A percentile compares a stretch with the other conserved stretches of the same genome.
Conservation (phyloP, 306 rosid genomes). For the Castanea crenata region DNA sequence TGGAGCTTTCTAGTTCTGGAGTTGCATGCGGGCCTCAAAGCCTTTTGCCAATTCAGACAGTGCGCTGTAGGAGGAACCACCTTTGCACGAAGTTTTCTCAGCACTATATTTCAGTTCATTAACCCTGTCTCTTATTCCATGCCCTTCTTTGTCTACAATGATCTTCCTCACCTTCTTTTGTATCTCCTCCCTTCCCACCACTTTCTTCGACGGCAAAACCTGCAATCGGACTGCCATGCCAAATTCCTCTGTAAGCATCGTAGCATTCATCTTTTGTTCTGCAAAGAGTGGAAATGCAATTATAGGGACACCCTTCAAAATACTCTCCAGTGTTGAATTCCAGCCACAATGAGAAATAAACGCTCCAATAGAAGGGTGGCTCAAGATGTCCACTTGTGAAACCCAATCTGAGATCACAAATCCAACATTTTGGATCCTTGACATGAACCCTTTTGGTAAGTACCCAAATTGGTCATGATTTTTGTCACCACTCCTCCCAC, state of each 20-base stretch:
- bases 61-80: conserved; percentile 33
- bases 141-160: conserved; percentile 10
- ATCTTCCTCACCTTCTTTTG: conserved; percentile 29
- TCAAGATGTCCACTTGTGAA: conserved; percentile 35
- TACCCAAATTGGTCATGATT: neutral
- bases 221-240: conserved; percentile 27
- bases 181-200: conserved; percentile 44
- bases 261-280: conserved; percentile 57
- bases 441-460: conserved; percentile 52
- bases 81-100: neutral
- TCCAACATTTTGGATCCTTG: conserved; percentile 29
- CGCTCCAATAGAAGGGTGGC: conserved; percentile 43
- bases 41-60: neutral
- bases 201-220: conserved; percentile 24
- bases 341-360: conserved; percentile 53
- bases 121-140: conserved; percentile 16
- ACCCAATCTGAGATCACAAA: conserved; percentile 35
- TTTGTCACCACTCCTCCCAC: neutral
- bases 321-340: conserved; percentile 51
- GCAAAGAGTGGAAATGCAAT: conserved; percentile 59
- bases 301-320: conserved; percentile 43
- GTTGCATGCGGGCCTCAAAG: neutral
- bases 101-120: conserved; percentile 20
- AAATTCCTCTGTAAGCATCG: conserved; percentile 39
- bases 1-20: neutral